phyloP scores from a whole-genome alignment of 768 basidiomycete species.

The Collybia mongolica region DNA sequence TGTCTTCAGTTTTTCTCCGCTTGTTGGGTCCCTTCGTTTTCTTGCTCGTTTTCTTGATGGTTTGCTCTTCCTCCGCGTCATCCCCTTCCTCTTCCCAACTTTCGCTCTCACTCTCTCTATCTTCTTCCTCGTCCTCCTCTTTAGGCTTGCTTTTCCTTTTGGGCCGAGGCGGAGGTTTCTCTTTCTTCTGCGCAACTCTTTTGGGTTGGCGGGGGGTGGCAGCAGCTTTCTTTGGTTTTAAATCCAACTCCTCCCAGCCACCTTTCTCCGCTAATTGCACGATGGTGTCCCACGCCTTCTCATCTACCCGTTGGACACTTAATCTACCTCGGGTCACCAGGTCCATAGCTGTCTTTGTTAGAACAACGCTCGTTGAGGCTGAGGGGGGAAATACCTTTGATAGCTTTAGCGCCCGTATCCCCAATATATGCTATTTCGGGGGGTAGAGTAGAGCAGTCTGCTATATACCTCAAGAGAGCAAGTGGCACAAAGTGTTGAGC shows the following conservation, averaged over 20 bases:
- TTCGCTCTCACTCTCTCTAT: constrained; percentile 9
- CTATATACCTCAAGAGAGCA: constrained; percentile 66
- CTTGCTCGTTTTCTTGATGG: background rate
- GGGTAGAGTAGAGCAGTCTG: constrained; percentile 41
- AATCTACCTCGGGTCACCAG: constrained; percentile 79
- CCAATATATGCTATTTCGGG: constrained; percentile 67
- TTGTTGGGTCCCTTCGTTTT: background rate
- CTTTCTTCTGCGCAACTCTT: constrained; percentile 11
- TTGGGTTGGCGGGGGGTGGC: constrained; percentile 14
- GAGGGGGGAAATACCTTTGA: constrained; percentile 49
- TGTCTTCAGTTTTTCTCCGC: too few relatives aligned
- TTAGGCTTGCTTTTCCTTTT: constrained; percentile 14
- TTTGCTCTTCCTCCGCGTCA: constrained; percentile 8
- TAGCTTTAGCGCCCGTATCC: constrained; percentile 54
- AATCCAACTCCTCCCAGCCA: constrained; percentile 67
- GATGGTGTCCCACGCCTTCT: constrained; percentile 65
- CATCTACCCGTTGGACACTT: constrained; percentile 81
- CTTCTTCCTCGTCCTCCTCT: constrained; percentile 18
- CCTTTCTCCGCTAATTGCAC: constrained; percentile 62
- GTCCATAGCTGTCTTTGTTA: constrained; percentile 57
- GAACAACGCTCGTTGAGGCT: background rate
- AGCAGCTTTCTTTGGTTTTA: constrained; percentile 34
- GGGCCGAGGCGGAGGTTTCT: constrained; percentile 2
- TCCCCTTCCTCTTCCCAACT: constrained; percentile 6
- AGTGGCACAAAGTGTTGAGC: constrained; percentile 77